Base-by-base conservation (phyloP, 2,329 filamentous ascomycete genomes). In the Trichoderma sp. region DNA sequence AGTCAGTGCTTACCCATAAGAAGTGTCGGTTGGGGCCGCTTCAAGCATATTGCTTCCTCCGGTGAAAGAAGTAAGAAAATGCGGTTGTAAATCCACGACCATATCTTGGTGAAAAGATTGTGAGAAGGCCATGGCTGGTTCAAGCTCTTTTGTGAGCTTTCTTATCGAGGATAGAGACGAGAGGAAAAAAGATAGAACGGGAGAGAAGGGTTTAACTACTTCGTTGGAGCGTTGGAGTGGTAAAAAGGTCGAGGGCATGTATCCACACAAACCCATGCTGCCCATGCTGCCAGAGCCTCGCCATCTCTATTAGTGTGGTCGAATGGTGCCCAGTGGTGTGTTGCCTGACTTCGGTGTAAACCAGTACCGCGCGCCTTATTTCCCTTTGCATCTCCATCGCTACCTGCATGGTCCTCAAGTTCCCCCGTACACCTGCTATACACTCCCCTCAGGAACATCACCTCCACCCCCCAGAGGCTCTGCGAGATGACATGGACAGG, bases 1-100 rank as follows among this genome's bases (percentile, higher is more conserved):
- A 68, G 66, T 68, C 39, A 69, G 39, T 62, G 43, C 67, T 61
- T 69, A 69, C 67, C 39, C 8, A 13, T 36, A 62, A 12, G 67
- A 69, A 20, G 2, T 12, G 28, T 69, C 67, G 15, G 23, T 53
- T 13, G 57, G 4, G 20, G 39, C 32, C 17, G 4, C 9, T 9
- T 23, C 67, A 26, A 53, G 11, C 26, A 43, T 69, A 20, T 36
- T 36, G 57, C 12, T 58, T 23, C 39, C 28, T 5, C 67, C 67
- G 1, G 43, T 62, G 30, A 20, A 62, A 8, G 34, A 47, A 8
- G 20, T 58, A 9, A 69, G 39, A 36, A 36, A 20, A 15, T 62
- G 67, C 17, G 20, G 11, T 3, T 59, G 65, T 23, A 13, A 11
- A 26, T 11, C 20, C n/a, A 43, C 57, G 26, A 12, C 4, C 8